Evolutionary conservation across 768 basidiomycete genomes (phyloP).

Genomic region (Boletus rubescentipes): DNA sequence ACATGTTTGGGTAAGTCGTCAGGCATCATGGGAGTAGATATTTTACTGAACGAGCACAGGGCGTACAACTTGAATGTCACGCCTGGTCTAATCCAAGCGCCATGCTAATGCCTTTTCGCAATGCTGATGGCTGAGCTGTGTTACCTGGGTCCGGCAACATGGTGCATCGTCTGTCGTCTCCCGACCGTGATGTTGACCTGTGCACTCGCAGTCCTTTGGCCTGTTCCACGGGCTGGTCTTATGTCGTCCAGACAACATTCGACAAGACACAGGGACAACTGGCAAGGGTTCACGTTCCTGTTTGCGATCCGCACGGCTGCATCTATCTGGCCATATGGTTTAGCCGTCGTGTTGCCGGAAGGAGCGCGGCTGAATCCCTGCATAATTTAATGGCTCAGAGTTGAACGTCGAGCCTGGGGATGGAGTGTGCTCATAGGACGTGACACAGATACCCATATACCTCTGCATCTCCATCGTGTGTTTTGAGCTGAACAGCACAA

Average conservation of each 20-base stretch:
- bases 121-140: constrained; percentile 90
- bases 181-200: background rate
- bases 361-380: too few species aligned
- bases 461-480: too few species aligned
- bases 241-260: constrained; percentile 83
- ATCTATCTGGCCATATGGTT: constrained; percentile 79
- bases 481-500: too few species aligned
- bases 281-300: constrained; percentile 84
- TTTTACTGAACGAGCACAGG: constrained; percentile 37
- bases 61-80: constrained; percentile 79
- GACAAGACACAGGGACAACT: constrained; percentile 67
- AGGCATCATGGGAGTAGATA: constrained; percentile 78
- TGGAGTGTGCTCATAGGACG: too few species aligned
- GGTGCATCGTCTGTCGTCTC: constrained; percentile 31
- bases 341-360: too few species aligned
- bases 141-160: constrained; percentile 85
- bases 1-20: constrained; percentile 58
- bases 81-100: constrained; percentile 81
- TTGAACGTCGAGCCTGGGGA: too few species aligned
- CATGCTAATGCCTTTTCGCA: constrained; percentile 86
- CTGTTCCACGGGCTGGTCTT: constrained; percentile 81
- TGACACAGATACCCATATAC: too few species aligned
- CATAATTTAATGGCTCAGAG: too few species aligned
- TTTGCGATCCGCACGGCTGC: constrained; percentile 69
- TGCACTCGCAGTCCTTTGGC: constrained; percentile 66